Evolutionary conservation across 2,329 filamentous ascomycete genomes (phyloP), one percentile per base, ranked within the genome.

Genomic region (Cladosporium phlei): DNA sequence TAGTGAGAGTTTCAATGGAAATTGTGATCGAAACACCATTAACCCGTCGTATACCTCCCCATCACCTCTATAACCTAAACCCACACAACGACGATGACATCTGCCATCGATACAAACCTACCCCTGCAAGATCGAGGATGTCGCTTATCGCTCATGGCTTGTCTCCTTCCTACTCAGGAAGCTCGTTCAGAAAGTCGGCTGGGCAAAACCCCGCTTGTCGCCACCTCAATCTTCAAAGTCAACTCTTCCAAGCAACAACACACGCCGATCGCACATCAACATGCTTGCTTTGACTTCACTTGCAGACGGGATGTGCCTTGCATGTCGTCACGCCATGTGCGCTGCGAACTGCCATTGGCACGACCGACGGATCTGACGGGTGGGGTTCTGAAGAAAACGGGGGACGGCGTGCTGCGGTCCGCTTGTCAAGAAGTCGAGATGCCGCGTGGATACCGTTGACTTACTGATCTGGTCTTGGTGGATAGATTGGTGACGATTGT

Each of bases 111-210:
- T n/a, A n/a, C n/a, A n/a, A n/a, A n/a, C 22, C 22, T 22, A 39
- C 17, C 37, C 37, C n/a, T 38, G 24, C 22, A 39, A 11, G 39
- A 43, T 43, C 39, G 4, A 10, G 8, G 2, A 10, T 24, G 37
- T 45, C 42, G 42, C 14, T 37, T 45, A 45, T 45, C 42, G 35
- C 42, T 37, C 37, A 45, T 45, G 32, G 35, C 42, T 45, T 45
- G 42, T 37, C 42, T 34, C 42, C 42, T 45, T 35, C 42, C 42
- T 45, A 45, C 42, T 45, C 42, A 37, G 42, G 42, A 45, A 45
- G 42, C 42, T 45, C 42, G 32, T 19, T 29, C 21, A 17, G 16
- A 20, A 16, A 14, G 16, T 22, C 20, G 24, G 22, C 42, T 37
- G 42, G 42, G 42, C 42, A 21, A 44, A 14, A 32, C 42, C 42